Base-by-base conservation (phyloP, 2,329 filamentous ascomycete species). In the Mycosphaerella arachidis region DNA sequence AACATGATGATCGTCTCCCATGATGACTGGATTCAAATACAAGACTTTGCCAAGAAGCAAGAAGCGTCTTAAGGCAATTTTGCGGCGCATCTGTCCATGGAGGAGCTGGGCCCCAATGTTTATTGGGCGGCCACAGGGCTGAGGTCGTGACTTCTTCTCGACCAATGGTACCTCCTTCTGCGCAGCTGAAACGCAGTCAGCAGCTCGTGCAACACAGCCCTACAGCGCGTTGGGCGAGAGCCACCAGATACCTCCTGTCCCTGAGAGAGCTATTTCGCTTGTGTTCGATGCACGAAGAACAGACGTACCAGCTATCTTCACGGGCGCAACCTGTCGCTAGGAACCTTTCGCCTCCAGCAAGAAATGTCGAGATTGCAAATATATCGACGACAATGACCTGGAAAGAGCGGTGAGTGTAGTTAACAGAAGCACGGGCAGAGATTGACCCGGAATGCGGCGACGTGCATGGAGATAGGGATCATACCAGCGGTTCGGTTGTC, bases 1-100 rank as follows among this genome's bases (percentile, higher is more conserved):
- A n/a, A n/a, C n/a, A n/a, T n/a, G n/a, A n/a, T n/a, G 64, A n/a
- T 67, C 57, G 63, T 62, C 62, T 27, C 35, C 45, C 33, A 55
- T 56, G 61, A 63, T 64, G 61, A 63, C 63, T 64, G 51, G 52
- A 37, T 43, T 12, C 24, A 55, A 16, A 40, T 46, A 55, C 59
- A 63, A 65, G 63, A 56, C 43, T 60, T 45, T 53, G 61, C 63
- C 58, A 63, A 65, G 63, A 50, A 56, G 31, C 48, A 50, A 35
- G 24, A 62, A 62, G 60, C 55, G 29, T 62, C 59, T 48, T 54
- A 48, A 60, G 43, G 56, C 57, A 55, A 31, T 52, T 54, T 45
- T 53, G 56, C 56, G 27, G 37, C 48, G 56, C 48, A 20, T 51
- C 29, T 29, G 27, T 20, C 50, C 50, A 30, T 9, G 12, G 12